Evolutionary conservation across 139 green algal genomes (phyloP), one percentile per base, ranked within the genome.

Genomic region (Diplosphaera chodatii): DNA sequence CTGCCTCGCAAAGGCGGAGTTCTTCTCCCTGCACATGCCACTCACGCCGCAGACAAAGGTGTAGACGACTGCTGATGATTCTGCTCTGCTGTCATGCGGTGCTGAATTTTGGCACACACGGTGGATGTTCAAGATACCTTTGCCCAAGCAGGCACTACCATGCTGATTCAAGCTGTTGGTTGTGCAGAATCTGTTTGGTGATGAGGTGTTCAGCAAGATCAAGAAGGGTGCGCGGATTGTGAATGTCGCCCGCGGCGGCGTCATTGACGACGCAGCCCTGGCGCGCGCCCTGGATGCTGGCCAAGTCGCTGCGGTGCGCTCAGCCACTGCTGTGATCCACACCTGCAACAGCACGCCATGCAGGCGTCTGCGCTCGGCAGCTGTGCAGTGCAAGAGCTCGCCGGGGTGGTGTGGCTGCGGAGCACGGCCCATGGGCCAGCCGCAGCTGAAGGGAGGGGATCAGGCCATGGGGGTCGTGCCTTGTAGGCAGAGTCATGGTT

Each of bases 201-300:
- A 96, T 66, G 88, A 84, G 15, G 80, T 82, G 0, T 97, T 98
- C 73, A 75, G 70, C 68, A 94, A 91, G 74, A 94, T 93, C 66
- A 96, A 97, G 83, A 89, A 89, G 75, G 90, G 93, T 34, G 89
- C 85, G 0, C 86, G 93, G 64, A 90, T 98, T 66, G 83, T 98
- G 63, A 98, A 98, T 71, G 94, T 98, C 20, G 94, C 94, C 1
- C 85, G 94, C 40, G 94, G 94, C 30, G 94, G 91, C 25, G 94
- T 98, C 18, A 97, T 98, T 64, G 86, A 97, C 55, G 94, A 98
- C 75, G 69, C 75, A 1, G 89, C 91, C 0, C 85, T 98, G 3
- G 77, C 82, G 3, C 73, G 80, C 8, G 94, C 94, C 2, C 82
- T 98, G 29, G 93, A 98, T 34, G 77, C 77, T 25, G 85, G 86